Conservation (phyloP, 129 eudicot species). For the Pulicaria dysenterica region DNA sequence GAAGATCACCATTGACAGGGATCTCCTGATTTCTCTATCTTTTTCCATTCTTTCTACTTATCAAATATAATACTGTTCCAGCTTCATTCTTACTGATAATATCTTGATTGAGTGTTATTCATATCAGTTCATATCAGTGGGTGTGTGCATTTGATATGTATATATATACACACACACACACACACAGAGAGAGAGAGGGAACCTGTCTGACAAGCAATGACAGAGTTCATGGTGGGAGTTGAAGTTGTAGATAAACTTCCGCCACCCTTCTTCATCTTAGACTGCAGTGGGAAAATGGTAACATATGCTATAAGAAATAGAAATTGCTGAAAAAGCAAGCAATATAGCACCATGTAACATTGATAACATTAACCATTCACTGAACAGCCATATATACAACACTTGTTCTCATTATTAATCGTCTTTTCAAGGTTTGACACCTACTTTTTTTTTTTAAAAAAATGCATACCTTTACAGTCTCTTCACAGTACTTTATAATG, state of each 20-base stretch:
- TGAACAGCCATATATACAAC: too few relatives aligned
- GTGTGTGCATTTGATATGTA: too few relatives aligned
- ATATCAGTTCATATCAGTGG: too few relatives aligned
- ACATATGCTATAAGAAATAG: neutral
- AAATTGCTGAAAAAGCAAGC: neutral
- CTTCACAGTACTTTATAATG: conserved; percentile 88
- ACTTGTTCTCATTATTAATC: too few relatives aligned
- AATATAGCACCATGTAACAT: neutral
- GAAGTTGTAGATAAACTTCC: conserved; percentile 56
- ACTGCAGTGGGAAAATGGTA: conserved; percentile 47
- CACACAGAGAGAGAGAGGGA: neutral
- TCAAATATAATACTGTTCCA: too few relatives aligned
- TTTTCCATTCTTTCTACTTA: too few relatives aligned
- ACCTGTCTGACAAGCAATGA: conserved; percentile 61
- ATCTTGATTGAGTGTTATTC: too few relatives aligned
- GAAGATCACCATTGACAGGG: too few relatives aligned
- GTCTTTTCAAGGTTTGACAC: neutral
- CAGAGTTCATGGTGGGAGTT: conserved; percentile 40
- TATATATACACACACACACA: too few relatives aligned
- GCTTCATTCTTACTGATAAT: too few relatives aligned
- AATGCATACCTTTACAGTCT: conserved; percentile 71
- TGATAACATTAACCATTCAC: too few relatives aligned
- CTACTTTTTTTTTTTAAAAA: neutral
- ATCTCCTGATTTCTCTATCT: too few relatives aligned
- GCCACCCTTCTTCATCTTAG: conserved; percentile 58